phyloP scores from a whole-genome alignment of 768 basidiomycete genomes.

The Boletus edulis region DNA sequence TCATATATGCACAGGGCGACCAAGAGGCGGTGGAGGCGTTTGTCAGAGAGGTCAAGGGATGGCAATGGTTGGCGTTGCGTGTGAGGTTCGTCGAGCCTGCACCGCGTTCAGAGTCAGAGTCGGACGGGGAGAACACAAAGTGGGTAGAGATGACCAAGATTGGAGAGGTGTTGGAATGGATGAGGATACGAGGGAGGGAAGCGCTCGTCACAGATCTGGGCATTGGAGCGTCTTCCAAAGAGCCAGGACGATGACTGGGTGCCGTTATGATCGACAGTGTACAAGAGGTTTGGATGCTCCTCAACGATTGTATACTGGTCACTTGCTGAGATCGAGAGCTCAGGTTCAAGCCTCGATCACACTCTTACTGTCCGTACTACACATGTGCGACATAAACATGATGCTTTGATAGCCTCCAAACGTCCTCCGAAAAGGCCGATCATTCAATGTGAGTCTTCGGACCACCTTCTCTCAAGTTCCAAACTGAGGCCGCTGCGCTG shows the following conservation, averaged over 20 bases:
- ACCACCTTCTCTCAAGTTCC: too few relatives aligned
- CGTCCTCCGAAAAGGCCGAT: too few relatives aligned
- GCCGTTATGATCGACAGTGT: too few relatives aligned
- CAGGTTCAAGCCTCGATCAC: too few relatives aligned
- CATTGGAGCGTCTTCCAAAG: slow-evolving; percentile 44
- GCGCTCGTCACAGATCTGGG: slow-evolving; percentile 61
- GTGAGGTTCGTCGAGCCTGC: slow-evolving; percentile 56
- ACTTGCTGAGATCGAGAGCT: too few relatives aligned
- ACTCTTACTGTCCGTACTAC: too few relatives aligned
- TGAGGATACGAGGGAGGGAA: slow-evolving; percentile 56
- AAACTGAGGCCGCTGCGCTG: too few relatives aligned
- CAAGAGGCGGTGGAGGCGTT: slow-evolving; percentile 45
- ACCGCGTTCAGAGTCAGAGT: neutral
- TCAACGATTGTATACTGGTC: too few relatives aligned
- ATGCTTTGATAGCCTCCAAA: too few relatives aligned
- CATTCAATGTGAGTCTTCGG: too few relatives aligned
- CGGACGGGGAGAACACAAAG: neutral
- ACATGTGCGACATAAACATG: too few relatives aligned
- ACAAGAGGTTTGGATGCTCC: too few relatives aligned
- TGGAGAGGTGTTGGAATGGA: slow-evolving; percentile 65
- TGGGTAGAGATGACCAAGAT: slow-evolving; percentile 73
- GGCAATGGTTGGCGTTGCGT: slow-evolving; percentile 77
- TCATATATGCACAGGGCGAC: neutral
- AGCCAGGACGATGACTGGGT: neutral
- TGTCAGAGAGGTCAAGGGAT: slow-evolving; percentile 61